Base-by-base conservation (phyloP, 176 grass and related monocot species). In the Avena eriantha region DNA sequence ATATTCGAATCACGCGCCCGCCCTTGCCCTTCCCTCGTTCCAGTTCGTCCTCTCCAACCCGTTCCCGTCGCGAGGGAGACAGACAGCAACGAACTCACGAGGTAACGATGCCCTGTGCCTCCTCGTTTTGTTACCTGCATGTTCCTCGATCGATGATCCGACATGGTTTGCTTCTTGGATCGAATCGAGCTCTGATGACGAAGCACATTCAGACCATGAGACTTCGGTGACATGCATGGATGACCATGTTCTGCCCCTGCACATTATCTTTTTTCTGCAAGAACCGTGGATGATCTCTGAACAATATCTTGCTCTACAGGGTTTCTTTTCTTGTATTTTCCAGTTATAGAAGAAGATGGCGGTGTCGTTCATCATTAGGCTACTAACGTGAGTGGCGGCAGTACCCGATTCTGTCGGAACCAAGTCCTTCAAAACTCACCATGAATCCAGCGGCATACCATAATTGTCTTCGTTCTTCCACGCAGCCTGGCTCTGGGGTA, bases 311-410 rank as follows among this genome's bases (percentile, higher is more conserved):
- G 3, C 23, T 7, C 6, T 61, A 61, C n/a, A 61, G 59, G 11
- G 10, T 63, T 26, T 63, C 10, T 22, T 47, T 2, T 26, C 26
- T 1, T 11, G 35, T 29, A 29, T 29, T 74, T 35, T 22, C 23
- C 45, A 81, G 31, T 73, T 41, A 17, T 17, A 39, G 73, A 82
- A 86, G 84, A 98, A 86, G 84, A 98, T 96, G 93, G 90, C 90
- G 12, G 85, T 91, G 0, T 90, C 88, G 8, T 83, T 98, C 69
- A 58, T 98, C 39, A 82, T 88, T 12, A 90, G 92, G 80, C 33
- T 84, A 57, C 54, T 96, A 69, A 94, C 80, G 96, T 98, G 86
- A 94, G 88, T 57, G 70, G 79, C 6, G 6, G 5, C 67, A 70
- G 23, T 9, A 23, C 22, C 34, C 6, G 1, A 14, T 29, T 49